These are phyloP conservation scores for Lasiodiplodia gonubiensis DNA, from an alignment of 2,329 filamentous ascomycete species.

Conservation along the genomic window DNA sequence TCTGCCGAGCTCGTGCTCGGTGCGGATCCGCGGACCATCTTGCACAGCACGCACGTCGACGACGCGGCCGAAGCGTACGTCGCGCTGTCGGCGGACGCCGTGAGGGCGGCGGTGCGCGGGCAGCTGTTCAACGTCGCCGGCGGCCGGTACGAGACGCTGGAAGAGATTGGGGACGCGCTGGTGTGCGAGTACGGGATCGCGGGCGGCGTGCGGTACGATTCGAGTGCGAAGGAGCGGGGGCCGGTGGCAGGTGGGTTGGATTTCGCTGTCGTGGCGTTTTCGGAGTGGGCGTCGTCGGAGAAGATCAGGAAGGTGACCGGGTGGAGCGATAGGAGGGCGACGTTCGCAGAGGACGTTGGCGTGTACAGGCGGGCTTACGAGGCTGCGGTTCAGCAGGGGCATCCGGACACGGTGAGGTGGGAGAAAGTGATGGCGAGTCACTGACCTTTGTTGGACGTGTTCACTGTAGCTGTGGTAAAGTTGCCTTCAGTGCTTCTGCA, in stretches of 20 bases:
- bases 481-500: too few relatives aligned
- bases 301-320: neutral
- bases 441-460: neutral
- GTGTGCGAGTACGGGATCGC: neutral
- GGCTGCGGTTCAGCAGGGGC: neutral
- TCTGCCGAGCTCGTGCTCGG: neutral
- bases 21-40: neutral
- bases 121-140: neutral
- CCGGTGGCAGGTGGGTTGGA: neutral
- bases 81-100: neutral
- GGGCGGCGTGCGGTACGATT: neutral
- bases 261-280: neutral
- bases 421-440: neutral
- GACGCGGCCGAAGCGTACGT: neutral
- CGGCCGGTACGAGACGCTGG: neutral
- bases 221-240: neutral
- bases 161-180: neutral
- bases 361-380: neutral
- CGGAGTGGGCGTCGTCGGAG: neutral
- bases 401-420: neutral
- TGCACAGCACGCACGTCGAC: conserved; percentile 1
- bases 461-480: neutral
- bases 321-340: neutral
- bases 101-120: neutral
- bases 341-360: neutral